A percentile compares a stretch with the other conserved stretches of the same genome.
Conservation (phyloP, 192 early-diverging fungal genomes). For the Coemansia sp. region DNA sequence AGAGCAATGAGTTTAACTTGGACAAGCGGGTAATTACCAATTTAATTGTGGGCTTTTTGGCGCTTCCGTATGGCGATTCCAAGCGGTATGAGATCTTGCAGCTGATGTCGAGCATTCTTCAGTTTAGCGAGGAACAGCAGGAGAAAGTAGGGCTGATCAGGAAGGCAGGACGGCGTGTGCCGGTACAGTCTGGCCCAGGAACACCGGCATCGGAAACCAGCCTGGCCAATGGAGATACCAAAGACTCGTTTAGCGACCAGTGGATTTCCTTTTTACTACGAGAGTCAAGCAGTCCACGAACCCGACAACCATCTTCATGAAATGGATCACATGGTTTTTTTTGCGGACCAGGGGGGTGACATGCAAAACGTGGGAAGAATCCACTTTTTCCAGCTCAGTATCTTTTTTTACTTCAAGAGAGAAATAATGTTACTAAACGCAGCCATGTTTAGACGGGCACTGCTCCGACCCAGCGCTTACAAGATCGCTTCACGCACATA, state of each 20-base stretch:
- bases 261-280: constrained; percentile 79
- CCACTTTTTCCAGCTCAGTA: not conserved
- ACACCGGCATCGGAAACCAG: constrained; percentile 53
- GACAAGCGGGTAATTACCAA: constrained; percentile 88
- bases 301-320: constrained; percentile 1
- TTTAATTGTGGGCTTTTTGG: constrained; percentile 83
- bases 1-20: constrained; percentile 74
- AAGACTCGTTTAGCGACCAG: constrained; percentile 73
- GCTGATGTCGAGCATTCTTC: constrained; percentile 84
- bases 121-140: constrained; percentile 86
- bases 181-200: constrained; percentile 42
- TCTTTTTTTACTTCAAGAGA: not conserved
- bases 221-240: constrained; percentile 28
- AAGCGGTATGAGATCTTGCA: constrained; percentile 90
- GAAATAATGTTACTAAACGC: too few species aligned
- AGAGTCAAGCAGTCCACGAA: constrained; percentile 53
- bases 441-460: not conserved
- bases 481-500: constrained; percentile 19
- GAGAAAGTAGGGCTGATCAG: constrained; percentile 76
- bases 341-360: constrained; percentile 12
- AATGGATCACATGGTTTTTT: not conserved
- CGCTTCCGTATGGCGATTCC: constrained; percentile 79
- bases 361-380: not conserved
- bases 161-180: constrained; percentile 53
- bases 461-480: not conserved